Base-by-base conservation (phyloP, 2,329 filamentous ascomycete species). In the Trichoderma sp. region DNA sequence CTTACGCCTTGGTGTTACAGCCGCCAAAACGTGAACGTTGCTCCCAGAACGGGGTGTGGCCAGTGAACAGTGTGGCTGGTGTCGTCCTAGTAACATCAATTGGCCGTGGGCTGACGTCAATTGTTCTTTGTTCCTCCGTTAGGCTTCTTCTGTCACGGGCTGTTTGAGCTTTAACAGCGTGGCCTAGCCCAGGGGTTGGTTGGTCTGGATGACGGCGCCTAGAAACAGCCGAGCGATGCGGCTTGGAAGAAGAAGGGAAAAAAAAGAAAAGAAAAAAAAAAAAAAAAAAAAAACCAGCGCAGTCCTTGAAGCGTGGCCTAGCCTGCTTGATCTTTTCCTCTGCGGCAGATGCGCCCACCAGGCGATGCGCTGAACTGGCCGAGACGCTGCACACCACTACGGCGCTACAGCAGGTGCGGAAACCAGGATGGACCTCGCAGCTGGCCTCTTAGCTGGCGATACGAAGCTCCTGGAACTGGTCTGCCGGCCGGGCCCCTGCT, bases 31-130 rank as follows among this genome's bases (percentile, higher is more conserved):
- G 34, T 51, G 5, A 58, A 61, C 37, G 51, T 54, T 60, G 56
- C 65, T 60, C 46, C 32, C 56, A 49, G 46, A 60, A 69, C 46
- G 60, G 67, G 60, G 67, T 69, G 60, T 55, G 14, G 49, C 56
- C 65, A 66, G 52, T 46, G 63, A 55, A 49, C 10, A 43, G 34
- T 58, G 51, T 61, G 66, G 63, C 59, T 64, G 66, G 66, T 63
- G 66, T 61, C 28, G 51, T 59, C 59, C 28, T 63, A 59, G 59
- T 59, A 37, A 52, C 54, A 68, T 66, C 54, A 51, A 66, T 49
- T 43, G n/a, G 65, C 56, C 66, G 59, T 64, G 59, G 28, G 58
- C 68, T 69, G 68, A 69, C 68, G 68, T 69, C 68, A 69, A 69
- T 66, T 39, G 51, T 24, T 37, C 28, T 32, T 55, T 26, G 65